phyloP scores from a whole-genome alignment of 2,329 filamentous ascomycete genomes.

The Aspergillus fijiensis region DNA sequence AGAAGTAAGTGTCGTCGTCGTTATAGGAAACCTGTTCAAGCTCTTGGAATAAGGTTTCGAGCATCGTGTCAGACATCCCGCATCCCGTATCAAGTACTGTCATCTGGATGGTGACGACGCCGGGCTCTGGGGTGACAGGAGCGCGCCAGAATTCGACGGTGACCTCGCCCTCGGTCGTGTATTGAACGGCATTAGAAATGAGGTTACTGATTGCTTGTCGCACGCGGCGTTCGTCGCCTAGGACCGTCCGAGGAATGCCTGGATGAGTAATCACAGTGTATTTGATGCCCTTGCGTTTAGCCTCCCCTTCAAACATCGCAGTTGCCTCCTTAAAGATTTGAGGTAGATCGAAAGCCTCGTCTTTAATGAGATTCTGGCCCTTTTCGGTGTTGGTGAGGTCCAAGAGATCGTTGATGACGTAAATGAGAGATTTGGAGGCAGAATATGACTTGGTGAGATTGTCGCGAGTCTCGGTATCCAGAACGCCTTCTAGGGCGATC shows the following conservation, averaged over 20 bases:
- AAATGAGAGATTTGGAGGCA: slow-evolving; percentile 87
- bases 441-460: slow-evolving; percentile 83
- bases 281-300: slow-evolving; percentile 69
- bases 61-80: slow-evolving; percentile 59
- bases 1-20: slow-evolving; percentile 51
- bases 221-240: slow-evolving; percentile 77
- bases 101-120: slow-evolving; percentile 68
- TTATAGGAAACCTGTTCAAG: slow-evolving; percentile 62
- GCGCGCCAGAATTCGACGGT: slow-evolving; percentile 67
- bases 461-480: slow-evolving; percentile 81
- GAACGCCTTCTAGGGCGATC: slow-evolving; percentile 76
- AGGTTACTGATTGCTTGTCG: slow-evolving; percentile 81
- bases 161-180: slow-evolving; percentile 68
- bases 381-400: slow-evolving; percentile 87
- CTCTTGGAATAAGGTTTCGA: slow-evolving; percentile 62
- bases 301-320: slow-evolving; percentile 70
- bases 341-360: slow-evolving; percentile 73
- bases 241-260: slow-evolving; percentile 66
- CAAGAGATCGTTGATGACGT: slow-evolving; percentile 88
- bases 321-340: slow-evolving; percentile 74
- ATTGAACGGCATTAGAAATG: slow-evolving; percentile 79
- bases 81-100: slow-evolving; percentile 72
- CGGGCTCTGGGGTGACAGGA: slow-evolving; percentile 45
- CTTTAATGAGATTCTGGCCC: slow-evolving; percentile 73
- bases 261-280: slow-evolving; percentile 69